Percentiles rank a stretch among this genome's conserved stretches.
Evolutionary conservation across 495 filamentous ascomycete genomes (phyloP).

Genomic region (Penicillium atrosanguineum): DNA sequence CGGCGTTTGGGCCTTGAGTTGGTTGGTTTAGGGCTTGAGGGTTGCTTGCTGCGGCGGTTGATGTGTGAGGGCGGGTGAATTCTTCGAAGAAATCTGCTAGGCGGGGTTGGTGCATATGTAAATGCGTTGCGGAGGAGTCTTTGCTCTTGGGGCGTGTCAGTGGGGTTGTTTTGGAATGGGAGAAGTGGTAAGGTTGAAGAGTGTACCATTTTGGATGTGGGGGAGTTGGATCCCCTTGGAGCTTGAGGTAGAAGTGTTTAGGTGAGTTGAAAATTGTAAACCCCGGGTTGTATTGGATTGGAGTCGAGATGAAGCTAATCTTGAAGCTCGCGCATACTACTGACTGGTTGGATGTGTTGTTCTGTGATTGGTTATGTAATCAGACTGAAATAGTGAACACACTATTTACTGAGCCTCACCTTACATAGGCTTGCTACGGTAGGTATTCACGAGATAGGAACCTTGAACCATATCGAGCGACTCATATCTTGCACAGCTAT

Average conservation of each 20-base stretch:
- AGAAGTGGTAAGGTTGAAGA: not conserved
- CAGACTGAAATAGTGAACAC: too few species aligned
- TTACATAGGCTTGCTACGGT: too few species aligned
- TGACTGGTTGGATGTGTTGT: too few species aligned
- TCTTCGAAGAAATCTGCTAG: conserved; percentile 93
- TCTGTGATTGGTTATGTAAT: too few species aligned
- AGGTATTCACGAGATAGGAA: too few species aligned
- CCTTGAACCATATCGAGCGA: too few species aligned
- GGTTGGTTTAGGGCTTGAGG: conserved; percentile 17
- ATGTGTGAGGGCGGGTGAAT: conserved; percentile 52
- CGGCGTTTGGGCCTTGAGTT: conserved; percentile 18
- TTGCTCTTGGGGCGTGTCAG: conserved; percentile 61
- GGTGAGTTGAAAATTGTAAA: not conserved
- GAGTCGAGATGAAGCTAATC: not conserved
- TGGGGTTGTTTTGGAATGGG: not conserved
- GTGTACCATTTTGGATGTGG: conserved; percentile 23
- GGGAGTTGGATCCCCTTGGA: not conserved
- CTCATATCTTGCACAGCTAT: too few species aligned
- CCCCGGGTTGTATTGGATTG: not conserved
- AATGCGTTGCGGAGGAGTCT: conserved; percentile 81
- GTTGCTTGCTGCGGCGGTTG: conserved; percentile 21
- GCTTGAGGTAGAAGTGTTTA: not conserved
- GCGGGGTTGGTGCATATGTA: conserved; percentile 79
- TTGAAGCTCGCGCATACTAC: too few species aligned
- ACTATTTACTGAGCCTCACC: too few species aligned